Base-by-base conservation (phyloP, 306 rosid genomes). In the Lablab purpureus region DNA sequence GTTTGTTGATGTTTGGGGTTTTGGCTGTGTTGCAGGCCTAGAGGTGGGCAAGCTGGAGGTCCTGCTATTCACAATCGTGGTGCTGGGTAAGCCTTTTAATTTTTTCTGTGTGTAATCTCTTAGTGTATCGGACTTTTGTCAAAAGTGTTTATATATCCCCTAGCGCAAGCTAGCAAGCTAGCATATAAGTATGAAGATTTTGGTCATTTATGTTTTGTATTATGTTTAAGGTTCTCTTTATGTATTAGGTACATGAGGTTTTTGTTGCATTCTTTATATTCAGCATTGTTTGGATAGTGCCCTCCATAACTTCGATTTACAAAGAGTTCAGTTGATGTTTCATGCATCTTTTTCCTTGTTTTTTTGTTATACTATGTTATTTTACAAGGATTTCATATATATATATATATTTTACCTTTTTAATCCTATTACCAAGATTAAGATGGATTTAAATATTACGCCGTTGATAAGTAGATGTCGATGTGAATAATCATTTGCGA, bases 11-110 rank as follows among this genome's bases (percentile, higher is more conserved):
- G 64, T 72, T 68, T 13, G 27, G n/a, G 27, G 3, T 56, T 22
- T 14, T 59, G 68, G 6, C 6, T 17, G 4, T 62, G 23, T 63
- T 84, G 81, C 86, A 93, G 98, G 90, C 81, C 93, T 41, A 83
- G 91, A 82, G 87, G 85, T 32, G 90, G 88, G 34, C 90, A 67
- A 37, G 79, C 40, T 76, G 88, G 87, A 78, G 87, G 82, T 49
- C 69, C 87, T 75, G 82, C 88, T 67, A 7, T 66, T 27, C 74
- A 49, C 45, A 84, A 74, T 54, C 92, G 86, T 59, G 91, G 92
- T 84, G 41, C 90, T 71, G 93, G 93, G 98, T 93, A 86, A 86
- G 87, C 67, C 22, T 66, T 73, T 47, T 9, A 17, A 30, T 47
- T 43, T 4, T 6, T 2, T 37, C 54, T 27, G 7, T 6, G 2